Conservation (phyloP, 2,329 filamentous ascomycete genomes). For the Aspergillus clavatus region DNA sequence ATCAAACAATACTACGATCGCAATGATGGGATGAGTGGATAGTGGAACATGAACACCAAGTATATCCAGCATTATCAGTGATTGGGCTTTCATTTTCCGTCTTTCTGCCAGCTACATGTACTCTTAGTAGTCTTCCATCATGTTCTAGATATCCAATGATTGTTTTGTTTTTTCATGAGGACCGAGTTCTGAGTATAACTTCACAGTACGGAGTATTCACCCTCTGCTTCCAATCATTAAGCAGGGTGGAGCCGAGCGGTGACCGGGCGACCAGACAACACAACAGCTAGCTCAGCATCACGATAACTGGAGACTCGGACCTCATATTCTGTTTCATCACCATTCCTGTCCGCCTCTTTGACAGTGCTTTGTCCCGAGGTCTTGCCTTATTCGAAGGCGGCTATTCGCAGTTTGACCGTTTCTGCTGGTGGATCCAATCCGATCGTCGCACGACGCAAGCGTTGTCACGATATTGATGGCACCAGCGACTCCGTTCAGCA, state of each 20-base stretch:
- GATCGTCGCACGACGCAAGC: not conserved
- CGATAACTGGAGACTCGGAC: too few relatives aligned
- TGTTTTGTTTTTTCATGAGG: not conserved
- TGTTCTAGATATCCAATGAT: conserved; percentile 20
- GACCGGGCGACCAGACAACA: conserved; percentile 18
- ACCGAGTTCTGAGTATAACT: too few relatives aligned
- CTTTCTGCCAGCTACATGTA: conserved; percentile 4
- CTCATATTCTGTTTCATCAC: too few relatives aligned
- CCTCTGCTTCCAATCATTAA: not conserved
- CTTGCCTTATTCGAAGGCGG: not conserved
- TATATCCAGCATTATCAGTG: not conserved
- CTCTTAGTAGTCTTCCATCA: conserved; percentile 2
- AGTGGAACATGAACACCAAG: not conserved
- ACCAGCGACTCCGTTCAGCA: not conserved
- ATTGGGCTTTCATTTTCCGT: conserved; percentile 3
- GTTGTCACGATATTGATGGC: too few relatives aligned
- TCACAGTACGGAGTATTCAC: not conserved
- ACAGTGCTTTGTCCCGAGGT: not conserved
- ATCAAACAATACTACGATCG: not conserved
- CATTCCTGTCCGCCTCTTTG: not conserved
- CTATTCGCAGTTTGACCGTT: not conserved
- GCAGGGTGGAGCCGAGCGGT: conserved; percentile 21
- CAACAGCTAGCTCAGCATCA: conserved; percentile 19
- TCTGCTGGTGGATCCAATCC: not conserved
- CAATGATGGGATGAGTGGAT: not conserved